Evolutionary conservation across 2,329 filamentous ascomycete species (phyloP), one percentile per base, ranked within the genome.

Genomic region (Epichloe festucae): DNA sequence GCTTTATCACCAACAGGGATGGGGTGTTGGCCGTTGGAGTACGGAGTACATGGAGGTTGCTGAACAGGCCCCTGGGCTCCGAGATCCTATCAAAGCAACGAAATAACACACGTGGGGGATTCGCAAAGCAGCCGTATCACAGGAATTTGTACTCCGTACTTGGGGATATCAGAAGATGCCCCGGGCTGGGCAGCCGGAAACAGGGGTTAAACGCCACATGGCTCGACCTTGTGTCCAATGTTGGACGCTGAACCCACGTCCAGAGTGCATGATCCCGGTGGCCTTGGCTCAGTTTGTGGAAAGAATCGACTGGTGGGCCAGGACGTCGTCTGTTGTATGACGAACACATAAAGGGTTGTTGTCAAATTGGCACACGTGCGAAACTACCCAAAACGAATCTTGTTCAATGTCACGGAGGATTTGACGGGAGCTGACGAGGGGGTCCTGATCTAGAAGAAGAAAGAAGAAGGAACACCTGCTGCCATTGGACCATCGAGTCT

Each of bases 41-140:
- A n/a, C 40, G 21, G 21, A 23, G 21, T 12, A 27, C 27, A 19
- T 21, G 17, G 39, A 45, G 23, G 35, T 38, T 34, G 40, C 19
- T 23, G 15, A 46, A 46, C 17, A n/a, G 19, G 11, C 3, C 36
- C 35, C 17, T 50, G 14, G 42, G 40, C 15, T 41, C 21, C 31
- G 19, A 40, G 21, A 35, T 35, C 51, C 51, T 52, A 52, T 49
- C 46, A 49, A 34, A 49, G 12, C 38, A 23, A 7, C n/a, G 2
- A 23, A 21, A 49, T 36, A 19, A 46, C 21, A 49, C 51, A 52
- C 51, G 51, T 46, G 51, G 46, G 39, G 39, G 38, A 36, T 4
- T 11, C 11, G 12, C 14, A 42, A 15, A 42, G 15, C 17, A 41
- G 5, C 27, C n/a, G 7, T 34, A 34, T 14, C 36, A 49, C 31